Evolutionary conservation across 2,329 filamentous ascomycete species (phyloP), one percentile per base, ranked within the genome.

Genomic region (Penicillium occitanis): DNA sequence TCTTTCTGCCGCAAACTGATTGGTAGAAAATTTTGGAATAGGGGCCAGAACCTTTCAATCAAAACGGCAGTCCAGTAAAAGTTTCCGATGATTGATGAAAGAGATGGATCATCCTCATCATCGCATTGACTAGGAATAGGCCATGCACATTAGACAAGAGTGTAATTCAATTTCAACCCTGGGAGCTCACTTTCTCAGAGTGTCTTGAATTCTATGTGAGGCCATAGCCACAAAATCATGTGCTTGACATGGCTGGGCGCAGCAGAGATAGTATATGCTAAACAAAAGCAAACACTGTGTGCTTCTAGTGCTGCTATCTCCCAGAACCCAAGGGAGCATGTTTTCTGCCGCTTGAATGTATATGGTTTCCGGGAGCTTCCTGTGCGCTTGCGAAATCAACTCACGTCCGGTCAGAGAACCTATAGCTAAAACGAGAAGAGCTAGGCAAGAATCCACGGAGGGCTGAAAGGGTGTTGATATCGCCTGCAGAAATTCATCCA

Each of bases 141-240:
- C 22, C 50, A 53, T 53, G 17, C 17, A 53, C 22, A 30, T 53
- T 53, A 53, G 22, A 53, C 50, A 53, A 53, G 50, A 53, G 17
- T 25, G 22, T 53, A 33, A 19, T 53, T 53, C 10, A 22, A 22
- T 10, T 53, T 53, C 50, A 30, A 53, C 10, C 30, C 50, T 30
- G 50, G 22, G 50, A 22, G 17, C 50, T 53, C 50, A 53, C 50
- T 53, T 53, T 53, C 17, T 53, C 22, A 53, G 28, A 53, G 4
- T 28, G 30, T 53, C 50, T 53, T 53, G 50, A 33, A 53, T 53
- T 53, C 61, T 61, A 30, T 33, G 59, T n/a, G 67, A 68, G 0
- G 67, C 67, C 46, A 68, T 66, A 17, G 28, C 35, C 11, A 66
- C 44, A 30, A 57, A 66, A n/a, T 68, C 64, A 30, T 66, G 67